phyloP scores from a whole-genome alignment of 208 protist genomes.

The Borovskyia barvae region DNA sequence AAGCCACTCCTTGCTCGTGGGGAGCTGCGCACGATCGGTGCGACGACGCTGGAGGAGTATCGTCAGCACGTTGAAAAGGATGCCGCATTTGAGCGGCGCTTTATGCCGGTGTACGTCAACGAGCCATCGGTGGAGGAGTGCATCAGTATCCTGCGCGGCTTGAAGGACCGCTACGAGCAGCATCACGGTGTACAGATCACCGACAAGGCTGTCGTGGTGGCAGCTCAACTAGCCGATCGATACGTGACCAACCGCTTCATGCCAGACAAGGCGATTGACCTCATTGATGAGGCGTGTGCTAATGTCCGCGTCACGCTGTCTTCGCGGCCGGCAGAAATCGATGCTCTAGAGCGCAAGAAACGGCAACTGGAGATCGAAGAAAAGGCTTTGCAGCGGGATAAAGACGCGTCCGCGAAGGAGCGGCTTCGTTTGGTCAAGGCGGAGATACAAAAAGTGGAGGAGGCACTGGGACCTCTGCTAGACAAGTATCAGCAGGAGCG shows the following conservation, averaged over 20 bases:
- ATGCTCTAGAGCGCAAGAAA: slow-evolving; percentile 88
- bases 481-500: slow-evolving; percentile 86
- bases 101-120: slow-evolving; percentile 96
- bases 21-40: slow-evolving; percentile 96
- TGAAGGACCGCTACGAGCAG: slow-evolving; percentile 93
- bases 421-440: slow-evolving; percentile 69
- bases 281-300: slow-evolving; percentile 97
- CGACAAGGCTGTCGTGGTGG: slow-evolving; percentile 91
- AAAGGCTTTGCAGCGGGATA: slow-evolving; percentile 92
- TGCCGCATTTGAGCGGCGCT: slow-evolving; percentile 97
- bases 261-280: slow-evolving; percentile 99
- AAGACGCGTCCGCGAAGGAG: slow-evolving; percentile 63
- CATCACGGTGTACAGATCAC: slow-evolving; percentile 92
- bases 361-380: slow-evolving; percentile 90
- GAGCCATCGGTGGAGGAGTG: slow-evolving; percentile 98
- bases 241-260: slow-evolving; percentile 98
- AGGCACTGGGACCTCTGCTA: slow-evolving; percentile 80
- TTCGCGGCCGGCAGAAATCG: slow-evolving; percentile 94
- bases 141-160: slow-evolving; percentile 97
- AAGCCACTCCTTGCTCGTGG: slow-evolving; percentile 98
- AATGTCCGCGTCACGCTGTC: slow-evolving; percentile 92
- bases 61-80: slow-evolving; percentile 99
- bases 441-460: slow-evolving; percentile 74
- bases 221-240: slow-evolving; percentile 89
- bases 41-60: slow-evolving; percentile 98